Evolutionary conservation across 2,329 filamentous ascomycete species (phyloP).

Genomic region (Emergomyces africanus): DNA sequence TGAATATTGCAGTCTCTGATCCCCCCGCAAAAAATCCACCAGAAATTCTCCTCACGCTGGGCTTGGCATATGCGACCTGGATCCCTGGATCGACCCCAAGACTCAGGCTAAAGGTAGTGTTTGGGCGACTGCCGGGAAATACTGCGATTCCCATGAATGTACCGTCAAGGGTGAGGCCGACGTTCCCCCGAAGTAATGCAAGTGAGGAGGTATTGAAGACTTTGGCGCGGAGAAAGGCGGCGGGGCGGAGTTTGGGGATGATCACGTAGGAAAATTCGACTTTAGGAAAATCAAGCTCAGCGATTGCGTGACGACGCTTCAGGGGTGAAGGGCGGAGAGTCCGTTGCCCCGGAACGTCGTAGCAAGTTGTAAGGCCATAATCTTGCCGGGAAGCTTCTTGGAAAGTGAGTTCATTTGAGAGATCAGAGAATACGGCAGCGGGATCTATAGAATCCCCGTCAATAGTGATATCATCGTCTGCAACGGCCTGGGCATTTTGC

Average conservation of each 20-base stretch:
- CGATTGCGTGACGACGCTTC: constrained; percentile 26
- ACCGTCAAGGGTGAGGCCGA: constrained; percentile 18
- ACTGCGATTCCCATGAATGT: constrained; percentile 19
- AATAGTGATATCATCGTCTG: constrained; percentile 9
- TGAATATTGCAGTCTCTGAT: constrained; percentile 19
- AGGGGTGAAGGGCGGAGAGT: constrained; percentile 24
- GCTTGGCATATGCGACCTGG: constrained; percentile 20
- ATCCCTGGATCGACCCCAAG: constrained; percentile 22
- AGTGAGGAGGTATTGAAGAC: constrained; percentile 25
- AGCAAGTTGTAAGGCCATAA: constrained; percentile 29
- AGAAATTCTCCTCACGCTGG: constrained; percentile 15
- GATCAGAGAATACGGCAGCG: constrained; percentile 2
- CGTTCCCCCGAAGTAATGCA: constrained; percentile 18
- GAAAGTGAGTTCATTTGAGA: constrained; percentile 15
- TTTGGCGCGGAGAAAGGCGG: constrained; percentile 30
- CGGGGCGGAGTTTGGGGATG: constrained; percentile 27
- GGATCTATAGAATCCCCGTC: constrained; percentile 4
- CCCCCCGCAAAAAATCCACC: constrained; percentile 20
- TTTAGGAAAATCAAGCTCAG: constrained; percentile 23
- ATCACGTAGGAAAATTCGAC: constrained; percentile 26
- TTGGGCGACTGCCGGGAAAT: constrained; percentile 17
- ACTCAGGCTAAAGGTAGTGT: constrained; percentile 19
- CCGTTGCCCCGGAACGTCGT: constrained; percentile 27
- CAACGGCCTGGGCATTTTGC: constrained; percentile 1
- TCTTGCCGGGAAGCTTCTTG: constrained; percentile 28